Evolutionary conservation across 345 rosid genomes (phyloP).

Genomic region (Dipteronia dyeriana): DNA sequence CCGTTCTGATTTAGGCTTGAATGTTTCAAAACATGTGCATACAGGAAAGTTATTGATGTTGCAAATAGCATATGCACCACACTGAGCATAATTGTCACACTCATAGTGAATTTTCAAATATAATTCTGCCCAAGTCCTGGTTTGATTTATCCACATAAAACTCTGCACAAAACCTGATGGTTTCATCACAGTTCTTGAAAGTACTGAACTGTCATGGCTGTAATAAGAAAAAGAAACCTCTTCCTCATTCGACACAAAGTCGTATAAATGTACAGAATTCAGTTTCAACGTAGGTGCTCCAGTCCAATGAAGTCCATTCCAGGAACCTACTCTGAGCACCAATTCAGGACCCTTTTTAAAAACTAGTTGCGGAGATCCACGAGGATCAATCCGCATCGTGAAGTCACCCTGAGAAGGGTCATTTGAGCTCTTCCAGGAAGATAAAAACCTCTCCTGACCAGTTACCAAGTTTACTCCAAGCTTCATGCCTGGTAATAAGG

Average conservation of each 20-base stretch:
- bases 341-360: neutral
- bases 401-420: neutral
- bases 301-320: conserved; percentile 12
- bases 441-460: neutral
- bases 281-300: conserved; percentile 2
- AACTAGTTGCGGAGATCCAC: conserved; percentile 1
- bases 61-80: conserved; percentile 26
- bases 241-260: conserved; percentile 13
- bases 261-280: neutral
- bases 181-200: conserved; percentile 7
- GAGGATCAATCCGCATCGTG: neutral
- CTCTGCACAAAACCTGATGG: neutral
- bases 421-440: neutral
- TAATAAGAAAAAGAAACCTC: conserved; percentile 17
- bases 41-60: conserved; percentile 8
- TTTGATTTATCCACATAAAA: conserved; percentile 8
- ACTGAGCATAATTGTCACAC: conserved; percentile 21
- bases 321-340: neutral
- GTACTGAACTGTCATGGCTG: conserved; percentile 13
- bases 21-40: conserved; percentile 18
- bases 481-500: conserved; percentile 26
- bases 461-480: neutral
- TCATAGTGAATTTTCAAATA: neutral
- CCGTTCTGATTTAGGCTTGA: neutral
- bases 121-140: conserved; percentile 5